Evolutionary conservation across 208 protist species (phyloP).

Genomic region (Leishmania turanica): DNA sequence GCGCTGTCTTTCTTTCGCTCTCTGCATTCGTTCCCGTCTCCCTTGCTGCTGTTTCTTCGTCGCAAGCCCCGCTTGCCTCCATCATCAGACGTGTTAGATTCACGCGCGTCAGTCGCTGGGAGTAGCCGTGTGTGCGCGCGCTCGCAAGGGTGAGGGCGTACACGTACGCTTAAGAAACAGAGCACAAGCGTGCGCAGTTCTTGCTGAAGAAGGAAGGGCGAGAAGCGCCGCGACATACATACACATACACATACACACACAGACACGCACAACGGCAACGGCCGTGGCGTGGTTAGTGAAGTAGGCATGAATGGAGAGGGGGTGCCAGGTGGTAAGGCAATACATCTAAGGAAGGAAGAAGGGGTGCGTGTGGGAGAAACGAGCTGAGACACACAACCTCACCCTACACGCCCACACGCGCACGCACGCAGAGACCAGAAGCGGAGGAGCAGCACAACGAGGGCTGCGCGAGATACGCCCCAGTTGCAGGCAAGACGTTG

Average conservation of each 20-base stretch:
- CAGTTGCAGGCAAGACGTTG: background rate
- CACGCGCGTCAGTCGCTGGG: background rate
- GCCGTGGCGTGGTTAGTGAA: background rate
- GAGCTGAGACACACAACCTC: background rate
- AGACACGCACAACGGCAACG: background rate
- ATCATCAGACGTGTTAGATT: background rate
- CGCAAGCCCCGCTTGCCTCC: background rate
- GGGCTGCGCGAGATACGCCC: background rate
- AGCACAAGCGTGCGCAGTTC: background rate
- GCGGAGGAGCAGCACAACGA: background rate
- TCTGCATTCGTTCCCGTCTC: too few species aligned
- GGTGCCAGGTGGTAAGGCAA: background rate
- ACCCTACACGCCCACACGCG: background rate
- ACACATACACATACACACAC: constrained; percentile 5
- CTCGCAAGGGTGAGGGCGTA: background rate
- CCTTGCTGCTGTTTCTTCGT: background rate
- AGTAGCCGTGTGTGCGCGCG: background rate
- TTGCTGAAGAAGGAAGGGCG: background rate
- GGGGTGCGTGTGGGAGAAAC: background rate
- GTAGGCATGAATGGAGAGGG: background rate
- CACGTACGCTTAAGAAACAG: background rate
- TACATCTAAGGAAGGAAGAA: background rate
- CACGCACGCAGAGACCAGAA: background rate
- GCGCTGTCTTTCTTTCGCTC: background rate
- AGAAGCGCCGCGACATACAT: background rate